Evolutionary conservation across 2,329 filamentous ascomycete species (phyloP), one percentile per base, ranked within the genome.

Genomic region (Ophiostoma australiae): DNA sequence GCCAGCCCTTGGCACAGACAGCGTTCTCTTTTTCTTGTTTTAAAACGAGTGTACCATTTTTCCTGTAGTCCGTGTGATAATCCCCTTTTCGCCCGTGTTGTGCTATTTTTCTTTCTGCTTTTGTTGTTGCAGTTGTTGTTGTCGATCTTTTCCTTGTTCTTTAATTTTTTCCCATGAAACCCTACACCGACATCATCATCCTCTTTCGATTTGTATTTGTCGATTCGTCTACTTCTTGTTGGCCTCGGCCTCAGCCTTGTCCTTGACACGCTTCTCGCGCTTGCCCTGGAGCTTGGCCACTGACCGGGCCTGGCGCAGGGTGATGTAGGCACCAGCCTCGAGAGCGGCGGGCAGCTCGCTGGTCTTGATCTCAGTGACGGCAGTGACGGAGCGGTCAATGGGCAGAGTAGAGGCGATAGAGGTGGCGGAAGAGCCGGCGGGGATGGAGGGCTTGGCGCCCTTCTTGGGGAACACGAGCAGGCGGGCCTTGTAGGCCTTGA

Each of bases 401-500:
- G 93, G 92, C 79, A 97, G 85, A 77, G 85, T 81, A 75, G 85
- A 81, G 79, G 82, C 80, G 78, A 89, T 80, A 80, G 81, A 84
- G 76, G 82, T 80, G 77, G 84, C 83, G 80, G 84, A 77, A 84
- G 95, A 89, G 90, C 94, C 91, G 81, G 92, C 92, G 83, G 90
- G 86, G 76, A 90, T 90, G 85, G 97, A 93, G 83, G 92, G 92
- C 82, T 91, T 91, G 92, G 97, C 97, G 85, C 90, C 89, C 85
- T 95, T 90, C 85, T 94, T 94, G 82, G 95, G 95, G 89, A 99
- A 97, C 82, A 99, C 89, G 83, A 99, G 97, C 80, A 99, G 87
- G 81, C 93, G 93, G 81, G 91, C 89, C 87, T 91, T 92, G 93
- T 97, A 99, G 82, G 93, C 93, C 89, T 97, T 94, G 81, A 99